Percentiles rank a stretch among this genome's conserved stretches.
Evolutionary conservation across 177 flowering plant species (phyloP).

Genomic region (Vitis hybrid): DNA sequence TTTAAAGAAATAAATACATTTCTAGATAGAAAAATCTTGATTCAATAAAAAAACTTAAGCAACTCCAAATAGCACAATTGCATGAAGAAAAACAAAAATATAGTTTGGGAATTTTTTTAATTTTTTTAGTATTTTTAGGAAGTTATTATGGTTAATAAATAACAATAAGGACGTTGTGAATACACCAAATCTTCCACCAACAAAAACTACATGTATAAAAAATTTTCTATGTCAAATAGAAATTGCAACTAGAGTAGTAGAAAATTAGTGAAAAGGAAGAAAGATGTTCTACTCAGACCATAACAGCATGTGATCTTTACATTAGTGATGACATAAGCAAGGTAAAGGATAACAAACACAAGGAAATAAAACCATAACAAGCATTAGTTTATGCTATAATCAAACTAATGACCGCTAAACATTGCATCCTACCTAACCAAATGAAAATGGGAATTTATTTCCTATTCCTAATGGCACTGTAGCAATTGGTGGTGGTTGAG

Average conservation of each 20-base stretch:
- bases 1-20: too few species aligned
- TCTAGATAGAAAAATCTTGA: neutral
- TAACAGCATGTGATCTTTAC: too few species aligned
- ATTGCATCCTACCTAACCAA: constrained; percentile 77
- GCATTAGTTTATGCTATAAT: neutral
- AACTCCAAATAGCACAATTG: neutral
- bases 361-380: neutral
- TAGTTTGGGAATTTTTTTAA: neutral
- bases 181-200: neutral
- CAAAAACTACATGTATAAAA: neutral
- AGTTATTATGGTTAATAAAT: neutral
- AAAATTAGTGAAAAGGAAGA: neutral
- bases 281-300: neutral
- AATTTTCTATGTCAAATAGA: too few species aligned
- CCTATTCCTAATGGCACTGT: constrained; percentile 94
- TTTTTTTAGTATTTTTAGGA: neutral
- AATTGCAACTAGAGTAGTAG: neutral
- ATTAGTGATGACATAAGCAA: neutral
- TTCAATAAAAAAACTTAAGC: neutral
- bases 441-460: constrained; percentile 85
- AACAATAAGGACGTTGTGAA: neutral
- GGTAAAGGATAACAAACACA: neutral
- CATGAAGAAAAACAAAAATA: neutral
- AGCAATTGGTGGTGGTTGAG: constrained; percentile 85
- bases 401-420: neutral